These are phyloP conservation scores for Erodium trifolium DNA, from an alignment of 441 rosid genomes.

Conservation along the genomic window DNA sequence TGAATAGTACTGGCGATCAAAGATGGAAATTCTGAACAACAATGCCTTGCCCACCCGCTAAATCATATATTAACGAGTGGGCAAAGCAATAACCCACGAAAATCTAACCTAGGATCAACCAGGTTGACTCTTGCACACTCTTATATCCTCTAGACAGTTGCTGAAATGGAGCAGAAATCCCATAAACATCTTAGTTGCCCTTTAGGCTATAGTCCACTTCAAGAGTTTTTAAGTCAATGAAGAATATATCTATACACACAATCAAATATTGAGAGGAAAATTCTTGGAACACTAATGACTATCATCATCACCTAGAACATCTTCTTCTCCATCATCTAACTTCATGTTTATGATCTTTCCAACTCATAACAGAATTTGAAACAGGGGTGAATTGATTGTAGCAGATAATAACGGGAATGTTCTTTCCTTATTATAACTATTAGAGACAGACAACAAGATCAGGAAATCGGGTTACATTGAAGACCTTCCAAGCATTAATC, in stretches of 20 bases:
- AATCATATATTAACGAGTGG: too few relatives aligned
- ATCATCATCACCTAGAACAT: neutral
- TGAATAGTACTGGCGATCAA: too few relatives aligned
- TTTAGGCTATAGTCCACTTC: neutral
- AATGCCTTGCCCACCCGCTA: too few relatives aligned
- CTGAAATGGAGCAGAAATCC: neutral
- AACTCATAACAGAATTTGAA: neutral
- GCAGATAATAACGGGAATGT: neutral
- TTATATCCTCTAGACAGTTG: neutral
- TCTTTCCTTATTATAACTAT: neutral
- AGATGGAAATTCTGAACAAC: too few relatives aligned
- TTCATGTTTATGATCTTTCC: neutral
- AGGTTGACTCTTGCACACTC: neutral
- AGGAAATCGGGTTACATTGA: neutral
- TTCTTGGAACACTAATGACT: neutral
- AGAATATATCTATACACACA: neutral
- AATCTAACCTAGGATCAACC: too few relatives aligned
- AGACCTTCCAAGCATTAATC: neutral
- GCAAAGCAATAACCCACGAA: too few relatives aligned
- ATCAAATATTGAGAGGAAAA: slow-evolving; percentile 1
- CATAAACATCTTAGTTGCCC: neutral
- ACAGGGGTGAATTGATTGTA: neutral
- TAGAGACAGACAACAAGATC: neutral
- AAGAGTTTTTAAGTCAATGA: neutral
- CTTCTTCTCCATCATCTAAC: neutral